Evolutionary conservation across 371 early-diverging fungal genomes (phyloP), one percentile per base, ranked within the genome.

Genomic region (Mortierella sp.): DNA sequence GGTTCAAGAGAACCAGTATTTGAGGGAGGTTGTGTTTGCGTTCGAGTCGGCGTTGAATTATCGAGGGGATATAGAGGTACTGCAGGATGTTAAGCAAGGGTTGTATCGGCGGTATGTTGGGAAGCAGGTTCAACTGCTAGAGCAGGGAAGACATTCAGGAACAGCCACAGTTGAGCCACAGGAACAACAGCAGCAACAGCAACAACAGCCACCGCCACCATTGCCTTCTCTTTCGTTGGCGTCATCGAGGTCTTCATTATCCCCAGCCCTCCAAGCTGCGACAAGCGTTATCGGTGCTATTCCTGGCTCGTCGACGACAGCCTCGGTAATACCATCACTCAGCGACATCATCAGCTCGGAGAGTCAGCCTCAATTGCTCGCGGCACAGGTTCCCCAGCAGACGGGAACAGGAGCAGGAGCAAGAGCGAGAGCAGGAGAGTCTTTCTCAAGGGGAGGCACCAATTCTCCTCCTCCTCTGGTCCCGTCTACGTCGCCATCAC

Each of bases 1-100:
- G 58, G 79, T 88, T 38, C 81, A 83, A 12, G 95, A 95, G 58
- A 94, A 90, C 68, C 86, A 84, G 81, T 91, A 91, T 63, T 83
- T 90, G 14, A 90, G 90, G 29, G 89, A 90, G 44, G 87, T 91
- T 2, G 85, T 90, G 5, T 82, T 90, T 48, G 90, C 90, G 11
- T 88, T 91, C 35, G 91, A 92, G 71, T 87, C 84, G 71, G 88
- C 83, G 4, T 70, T 88, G 21, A 83, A 80, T 35, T 77, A 76
- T 32, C 70, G 73, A 3, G 79, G 74, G 2, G 35, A 78, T 41
- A 38, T 51, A 14, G 71, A 71, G 10, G 49, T 82, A 10, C 65
- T 82, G 3, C 78, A 82, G 32, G 71, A 75, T 48, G 82, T 82
- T 41, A 82, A 82, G 55, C 74, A 79, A 16, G 74, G 76, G 16